phyloP scores from a whole-genome alignment of 495 filamentous ascomycete species.

The Xylaria intraflava region DNA sequence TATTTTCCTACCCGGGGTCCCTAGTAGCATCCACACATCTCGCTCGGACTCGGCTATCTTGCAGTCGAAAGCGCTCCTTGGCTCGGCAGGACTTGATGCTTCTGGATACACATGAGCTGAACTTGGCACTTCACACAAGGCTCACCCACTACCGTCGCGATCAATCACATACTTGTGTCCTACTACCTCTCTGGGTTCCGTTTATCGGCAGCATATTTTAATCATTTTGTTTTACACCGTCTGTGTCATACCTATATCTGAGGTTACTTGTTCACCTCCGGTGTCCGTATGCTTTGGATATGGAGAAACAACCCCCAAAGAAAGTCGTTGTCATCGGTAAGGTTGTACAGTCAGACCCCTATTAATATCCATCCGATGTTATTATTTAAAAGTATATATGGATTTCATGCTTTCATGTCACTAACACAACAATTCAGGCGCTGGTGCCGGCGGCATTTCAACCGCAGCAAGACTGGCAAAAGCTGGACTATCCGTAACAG shows the following conservation, averaged over 20 bases:
- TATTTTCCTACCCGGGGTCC: too few relatives aligned
- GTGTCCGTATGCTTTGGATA: not conserved
- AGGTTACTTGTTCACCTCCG: not conserved
- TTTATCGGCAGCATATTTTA: too few relatives aligned
- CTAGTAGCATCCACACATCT: too few relatives aligned
- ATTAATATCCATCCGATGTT: not conserved
- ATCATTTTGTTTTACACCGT: too few relatives aligned
- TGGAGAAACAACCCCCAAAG: slow-evolving; percentile 18
- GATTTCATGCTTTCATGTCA: not conserved
- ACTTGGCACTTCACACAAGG: not conserved
- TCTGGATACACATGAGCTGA: not conserved
- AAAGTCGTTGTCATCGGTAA: slow-evolving; percentile 45
- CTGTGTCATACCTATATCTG: not conserved
- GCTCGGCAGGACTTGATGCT: too few relatives aligned
- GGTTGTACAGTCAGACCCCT: not conserved
- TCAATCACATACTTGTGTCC: not conserved
- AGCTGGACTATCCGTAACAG: slow-evolving; percentile 57
- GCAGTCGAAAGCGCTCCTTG: too few relatives aligned
- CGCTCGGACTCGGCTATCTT: too few relatives aligned
- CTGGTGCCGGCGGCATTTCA: slow-evolving; percentile 60
- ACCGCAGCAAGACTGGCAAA: slow-evolving; percentile 61
- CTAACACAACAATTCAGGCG: slow-evolving; percentile 37
- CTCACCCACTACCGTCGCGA: not conserved
- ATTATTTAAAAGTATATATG: not conserved
- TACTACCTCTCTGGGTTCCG: not conserved